Base-by-base conservation (phyloP, 2,329 filamentous ascomycete species). In the Thermothelomyces thermophilus region DNA sequence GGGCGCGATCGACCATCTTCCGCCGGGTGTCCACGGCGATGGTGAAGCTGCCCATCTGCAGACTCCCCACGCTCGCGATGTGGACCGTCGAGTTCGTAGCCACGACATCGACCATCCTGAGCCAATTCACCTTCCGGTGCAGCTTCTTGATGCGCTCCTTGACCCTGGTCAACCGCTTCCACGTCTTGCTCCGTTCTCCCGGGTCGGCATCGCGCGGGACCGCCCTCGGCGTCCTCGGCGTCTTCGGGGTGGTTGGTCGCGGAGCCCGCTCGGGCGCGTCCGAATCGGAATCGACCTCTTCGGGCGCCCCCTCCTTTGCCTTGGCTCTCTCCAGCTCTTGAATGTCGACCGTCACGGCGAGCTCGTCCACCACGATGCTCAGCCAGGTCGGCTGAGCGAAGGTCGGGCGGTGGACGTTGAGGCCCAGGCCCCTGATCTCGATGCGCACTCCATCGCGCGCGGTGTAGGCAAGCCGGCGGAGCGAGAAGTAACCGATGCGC, bases 351-450 rank as follows among this genome's bases (percentile, higher is more conserved):
- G 88, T 94, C 44, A 98, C 76, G 43, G 83, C 86, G 43, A 96
- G 73, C 64, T 96, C 93, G 61, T 82, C 87, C 52, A 98, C 70
- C 8, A 93, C 87, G 44, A 98, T 76, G 66, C 90, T 97, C 60
- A 95, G 73, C 90, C 91, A 97, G 55, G 94, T 97, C 39, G 93
- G 93, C 66, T 97, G 90, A 41, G 91, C 89, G 69, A 98, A 97
- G 5, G 93, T 97, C 11, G 93, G 93, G 4, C 90, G 83, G 69
- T 98, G 93, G 56, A 97, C 70, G 50, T 87, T 86, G 60, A 98
- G 75, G 39, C 93, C 90, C 46, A 98, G 75, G 44, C 90, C 88
- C 44, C 93, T 83, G 50, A 98, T 83, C 67, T 95, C 89, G 67
- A 98, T 82, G 62, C 86, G 86, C 62, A 95, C 73, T 60, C 93